Evolutionary conservation across 2,329 filamentous ascomycete genomes (phyloP), one percentile per base, ranked within the genome.

Genomic region (Orbilia oligospora): DNA sequence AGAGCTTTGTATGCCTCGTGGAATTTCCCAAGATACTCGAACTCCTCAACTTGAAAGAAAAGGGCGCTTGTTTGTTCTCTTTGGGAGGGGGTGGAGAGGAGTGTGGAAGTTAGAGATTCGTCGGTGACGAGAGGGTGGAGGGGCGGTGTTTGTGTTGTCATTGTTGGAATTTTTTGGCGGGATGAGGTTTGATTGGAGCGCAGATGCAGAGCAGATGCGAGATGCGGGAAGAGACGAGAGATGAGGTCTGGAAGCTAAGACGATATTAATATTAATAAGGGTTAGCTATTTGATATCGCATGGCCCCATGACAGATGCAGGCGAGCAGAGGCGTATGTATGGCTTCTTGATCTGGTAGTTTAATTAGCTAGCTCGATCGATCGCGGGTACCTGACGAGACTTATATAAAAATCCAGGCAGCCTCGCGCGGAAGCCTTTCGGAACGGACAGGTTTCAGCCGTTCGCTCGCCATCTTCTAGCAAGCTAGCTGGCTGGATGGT

Each of bases 1-100:
- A 72, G 55, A 6, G 30, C 44, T 46, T 71, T 64, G 22, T 78
- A 71, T 2, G 68, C 75, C 1, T 78, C 68, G 8, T 61, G 22
- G 63, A 78, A 78, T 64, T 65, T 71, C 1, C 75, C 75, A 3
- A 78, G 75, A 27, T 69, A 72, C 24, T 72, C 68, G 14, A 64
- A 33, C 20, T 78, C 75, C 18, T 68, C 44, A 38, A 51, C 55
- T 33, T 55, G 18, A 18, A 33, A 4, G 48, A 78, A 78, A 5
- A 68, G 55, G 3, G 53, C 24, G 53, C 55, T 68, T 18, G 53
- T 41, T 16, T 22, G n/a, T 5, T 58, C 33, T 5, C 63, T 53
- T 12, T 71, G 49, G 3, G n/a, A 8, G 14, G 33, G 48, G 5
- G 41, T 14, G 9, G 44, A 36, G 0, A 78, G 55, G 16, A 30